Percentiles rank a stretch among this genome's conserved stretches.
These are phyloP conservation scores for Calonectria multiphialidica DNA, from an alignment of 2,329 filamentous ascomycete genomes.

Conservation along the genomic window DNA sequence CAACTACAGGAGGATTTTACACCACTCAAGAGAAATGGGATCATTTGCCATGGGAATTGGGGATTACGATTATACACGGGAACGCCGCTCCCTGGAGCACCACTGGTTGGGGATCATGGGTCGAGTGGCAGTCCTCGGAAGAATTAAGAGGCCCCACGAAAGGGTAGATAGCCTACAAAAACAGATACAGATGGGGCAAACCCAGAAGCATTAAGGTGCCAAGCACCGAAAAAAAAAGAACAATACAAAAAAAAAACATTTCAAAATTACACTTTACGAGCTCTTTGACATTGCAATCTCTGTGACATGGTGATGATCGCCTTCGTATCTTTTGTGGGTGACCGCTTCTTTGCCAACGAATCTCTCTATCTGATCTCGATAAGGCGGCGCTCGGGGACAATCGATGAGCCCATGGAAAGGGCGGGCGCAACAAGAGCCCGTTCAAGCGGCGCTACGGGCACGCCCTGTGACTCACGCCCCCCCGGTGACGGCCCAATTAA, in stretches of 20 bases:
- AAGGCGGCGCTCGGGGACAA: constrained; percentile 2
- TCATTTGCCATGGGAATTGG: constrained; percentile 30
- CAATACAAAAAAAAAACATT: constrained; percentile 37
- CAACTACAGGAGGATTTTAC: constrained; percentile 23
- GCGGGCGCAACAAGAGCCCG: constrained; percentile 5
- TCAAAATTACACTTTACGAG: constrained; percentile 22
- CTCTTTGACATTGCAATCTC: constrained; percentile 12
- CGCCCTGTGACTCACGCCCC: neutral
- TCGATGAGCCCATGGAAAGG: neutral
- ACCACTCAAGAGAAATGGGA: constrained; percentile 39
- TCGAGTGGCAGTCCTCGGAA: constrained; percentile 39
- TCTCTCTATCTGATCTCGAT: constrained; percentile 24
- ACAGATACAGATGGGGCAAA: constrained; percentile 25
- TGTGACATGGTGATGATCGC: constrained; percentile 21
- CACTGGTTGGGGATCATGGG: constrained; percentile 30
- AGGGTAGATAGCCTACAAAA: constrained; percentile 40
- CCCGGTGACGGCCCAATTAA: constrained; percentile 2
- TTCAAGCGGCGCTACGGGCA: neutral
- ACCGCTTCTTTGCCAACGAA: constrained; percentile 20
- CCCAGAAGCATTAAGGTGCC: constrained; percentile 9
- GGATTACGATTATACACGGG: constrained; percentile 29
- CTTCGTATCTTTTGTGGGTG: constrained; percentile 1
- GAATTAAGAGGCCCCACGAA: constrained; percentile 17
- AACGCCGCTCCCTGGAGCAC: constrained; percentile 37
- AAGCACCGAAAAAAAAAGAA: constrained; percentile 16